Percentiles rank a stretch among this genome's conserved stretches.
These are phyloP conservation scores for Pichia sp. DNA, from an alignment of 1,139 yeast genomes.

Conservation along the genomic window DNA sequence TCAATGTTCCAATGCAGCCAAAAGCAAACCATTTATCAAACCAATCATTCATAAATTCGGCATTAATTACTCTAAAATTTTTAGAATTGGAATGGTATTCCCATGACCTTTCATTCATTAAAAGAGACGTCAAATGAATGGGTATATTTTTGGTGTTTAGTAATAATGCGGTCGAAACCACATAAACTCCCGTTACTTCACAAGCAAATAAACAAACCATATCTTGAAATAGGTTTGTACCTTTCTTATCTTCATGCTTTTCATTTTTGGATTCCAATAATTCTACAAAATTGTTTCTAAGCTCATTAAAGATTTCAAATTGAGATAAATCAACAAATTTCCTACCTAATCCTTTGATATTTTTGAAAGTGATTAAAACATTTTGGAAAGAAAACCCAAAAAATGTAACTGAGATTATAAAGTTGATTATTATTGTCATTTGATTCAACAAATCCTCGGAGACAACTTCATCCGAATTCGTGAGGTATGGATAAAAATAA, in stretches of 20 bases:
- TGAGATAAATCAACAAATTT: slow-evolving; percentile 17
- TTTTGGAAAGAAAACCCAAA: slow-evolving; percentile 63
- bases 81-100: too few species aligned
- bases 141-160: slow-evolving; percentile 50
- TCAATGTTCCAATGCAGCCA: slow-evolving; percentile 49
- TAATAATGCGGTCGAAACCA: slow-evolving; percentile 70
- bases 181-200: slow-evolving; percentile 68
- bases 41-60: slow-evolving; percentile 65
- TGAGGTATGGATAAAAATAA: neutral
- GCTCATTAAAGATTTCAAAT: neutral
- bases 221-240: slow-evolving; percentile 23
- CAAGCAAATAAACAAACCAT: slow-evolving; percentile 39
- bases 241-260: neutral
- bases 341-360: slow-evolving; percentile 18
- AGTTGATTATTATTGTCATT: slow-evolving; percentile 55
- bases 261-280: neutral
- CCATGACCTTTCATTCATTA: slow-evolving; percentile 7
- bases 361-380: slow-evolving; percentile 43
- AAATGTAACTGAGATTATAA: slow-evolving; percentile 55
- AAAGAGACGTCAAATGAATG: slow-evolving; percentile 6
- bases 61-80: too few species aligned
- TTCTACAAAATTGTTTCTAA: too few species aligned
- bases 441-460: slow-evolving; percentile 25
- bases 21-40: slow-evolving; percentile 67
- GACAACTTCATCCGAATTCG: neutral